phyloP scores from a whole-genome alignment of 805 yeast genomes.

The Dipodascus geniculatus region DNA sequence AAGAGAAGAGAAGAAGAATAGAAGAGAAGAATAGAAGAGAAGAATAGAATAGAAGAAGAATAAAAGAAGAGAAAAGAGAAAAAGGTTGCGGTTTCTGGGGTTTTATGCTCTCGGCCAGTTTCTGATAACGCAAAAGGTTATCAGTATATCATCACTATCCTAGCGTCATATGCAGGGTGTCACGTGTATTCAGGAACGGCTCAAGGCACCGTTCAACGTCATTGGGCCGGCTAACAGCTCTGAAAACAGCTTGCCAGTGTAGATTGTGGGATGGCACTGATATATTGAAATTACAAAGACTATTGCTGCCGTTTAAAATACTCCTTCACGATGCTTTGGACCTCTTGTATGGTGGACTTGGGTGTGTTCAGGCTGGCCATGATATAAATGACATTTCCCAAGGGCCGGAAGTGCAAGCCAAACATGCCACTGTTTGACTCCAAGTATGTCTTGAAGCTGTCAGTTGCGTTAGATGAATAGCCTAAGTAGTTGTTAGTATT shows the following conservation, averaged over 20 bases:
- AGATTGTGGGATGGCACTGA: background rate
- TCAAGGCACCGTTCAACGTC: no score
- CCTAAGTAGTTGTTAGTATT: constrained; percentile 7
- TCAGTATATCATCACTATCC: background rate
- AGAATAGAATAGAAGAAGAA: background rate
- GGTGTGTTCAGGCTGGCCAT: constrained; percentile 9
- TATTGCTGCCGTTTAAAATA: background rate
- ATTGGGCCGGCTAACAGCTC: no score
- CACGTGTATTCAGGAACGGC: background rate
- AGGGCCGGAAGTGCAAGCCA: constrained; percentile 11
- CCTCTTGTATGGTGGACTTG: background rate
- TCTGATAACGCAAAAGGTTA: constrained; percentile 7
- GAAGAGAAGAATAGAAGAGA: background rate
- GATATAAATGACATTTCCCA: constrained; percentile 18
- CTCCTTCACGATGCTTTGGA: background rate
- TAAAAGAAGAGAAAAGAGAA: background rate
- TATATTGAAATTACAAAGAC: background rate
- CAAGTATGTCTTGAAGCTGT: constrained; percentile 7
- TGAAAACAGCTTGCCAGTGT: no score
- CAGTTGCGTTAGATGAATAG: constrained; percentile 13
- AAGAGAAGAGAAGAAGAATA: background rate
- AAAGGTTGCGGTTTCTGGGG: constrained; percentile 4
- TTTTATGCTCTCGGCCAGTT: constrained; percentile 7
- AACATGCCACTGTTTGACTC: constrained; percentile 12
- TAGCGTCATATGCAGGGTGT: background rate